Conservation (phyloP, 192 early-diverging fungal species). For the Backusella westeae region DNA sequence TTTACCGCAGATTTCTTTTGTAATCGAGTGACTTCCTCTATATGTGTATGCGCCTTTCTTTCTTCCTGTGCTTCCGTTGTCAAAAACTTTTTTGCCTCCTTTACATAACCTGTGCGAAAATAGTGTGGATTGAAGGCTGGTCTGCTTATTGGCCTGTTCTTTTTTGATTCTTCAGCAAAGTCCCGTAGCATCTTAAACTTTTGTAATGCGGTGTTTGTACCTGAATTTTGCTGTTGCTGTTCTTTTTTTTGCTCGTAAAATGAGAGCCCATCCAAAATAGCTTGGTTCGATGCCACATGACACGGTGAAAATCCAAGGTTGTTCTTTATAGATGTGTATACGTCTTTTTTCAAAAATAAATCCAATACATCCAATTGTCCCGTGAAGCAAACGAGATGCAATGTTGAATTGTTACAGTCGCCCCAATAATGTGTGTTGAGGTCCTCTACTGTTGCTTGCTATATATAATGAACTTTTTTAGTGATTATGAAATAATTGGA, state of each 20-base stretch:
- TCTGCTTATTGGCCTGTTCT: neutral
- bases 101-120: slow-evolving; percentile 2
- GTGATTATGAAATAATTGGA: neutral
- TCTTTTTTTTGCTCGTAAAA: neutral
- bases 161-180: slow-evolving; percentile 10
- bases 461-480: neutral
- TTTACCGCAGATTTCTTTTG: slow-evolving; percentile 22
- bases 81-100: slow-evolving; percentile 17
- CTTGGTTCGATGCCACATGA: slow-evolving; percentile 8
- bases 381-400: slow-evolving; percentile 21
- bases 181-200: slow-evolving; percentile 19
- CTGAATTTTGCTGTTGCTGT: neutral
- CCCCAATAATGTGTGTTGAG: slow-evolving; percentile 14
- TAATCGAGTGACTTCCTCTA: slow-evolving; percentile 16
- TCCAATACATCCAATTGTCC: slow-evolving; percentile 11
- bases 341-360: slow-evolving; percentile 10
- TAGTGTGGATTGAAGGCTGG: neutral
- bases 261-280: neutral
- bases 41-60: neutral
- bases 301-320: slow-evolving; percentile 8
- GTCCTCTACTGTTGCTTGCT: slow-evolving; percentile 3
- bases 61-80: slow-evolving; percentile 1
- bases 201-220: slow-evolving; percentile 16
- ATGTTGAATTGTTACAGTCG: slow-evolving; percentile 14
- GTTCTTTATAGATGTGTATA: slow-evolving; percentile 6